A percentile compares a stretch with the other conserved stretches of the same genome.
These are phyloP conservation scores for Blumeria graminis DNA, from an alignment of 2,329 filamentous ascomycete species.

Conservation along the genomic window DNA sequence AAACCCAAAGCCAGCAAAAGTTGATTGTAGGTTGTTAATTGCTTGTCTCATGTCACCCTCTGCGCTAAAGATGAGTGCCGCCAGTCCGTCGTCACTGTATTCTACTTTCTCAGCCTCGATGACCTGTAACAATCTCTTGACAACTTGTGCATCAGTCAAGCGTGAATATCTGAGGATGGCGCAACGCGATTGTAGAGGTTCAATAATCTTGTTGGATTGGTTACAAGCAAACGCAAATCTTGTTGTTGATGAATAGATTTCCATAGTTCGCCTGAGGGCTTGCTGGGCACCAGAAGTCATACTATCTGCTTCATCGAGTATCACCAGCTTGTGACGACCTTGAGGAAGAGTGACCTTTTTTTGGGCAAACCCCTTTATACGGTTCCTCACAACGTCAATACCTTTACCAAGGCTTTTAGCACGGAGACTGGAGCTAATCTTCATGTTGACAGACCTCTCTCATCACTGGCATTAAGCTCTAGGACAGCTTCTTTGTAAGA, in stretches of 20 bases:
- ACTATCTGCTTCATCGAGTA: constrained; percentile 91
- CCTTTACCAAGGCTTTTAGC: constrained; percentile 21
- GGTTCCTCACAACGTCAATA: constrained; percentile 89
- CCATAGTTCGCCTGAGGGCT: constrained; percentile 86
- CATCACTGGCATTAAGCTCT: constrained; percentile 89
- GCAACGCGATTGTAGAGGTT: constrained; percentile 90
- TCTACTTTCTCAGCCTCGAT: constrained; percentile 79
- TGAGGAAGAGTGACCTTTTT: constrained; percentile 91
- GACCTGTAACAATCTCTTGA: constrained; percentile 76
- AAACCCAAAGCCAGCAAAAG: constrained; percentile 78
- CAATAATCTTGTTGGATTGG: constrained; percentile 97
- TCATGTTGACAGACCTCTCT: constrained; percentile 36
- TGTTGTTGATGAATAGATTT: constrained; percentile 92
- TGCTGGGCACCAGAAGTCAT: constrained; percentile 97
- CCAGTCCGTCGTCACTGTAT: constrained; percentile 79
- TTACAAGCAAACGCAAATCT: constrained; percentile 97
- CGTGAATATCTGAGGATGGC: constrained; percentile 86
- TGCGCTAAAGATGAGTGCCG: constrained; percentile 87
- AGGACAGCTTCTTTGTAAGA: constrained; percentile 93
- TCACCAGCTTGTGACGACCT: constrained; percentile 86
- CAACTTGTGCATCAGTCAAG: constrained; percentile 76
- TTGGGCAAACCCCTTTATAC: constrained; percentile 96
- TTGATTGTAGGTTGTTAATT: constrained; percentile 95
- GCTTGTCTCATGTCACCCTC: constrained; percentile 98
- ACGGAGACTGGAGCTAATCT: background rate